phyloP scores from a whole-genome alignment of 305 asterid species.

The Fraxinus nigra region DNA sequence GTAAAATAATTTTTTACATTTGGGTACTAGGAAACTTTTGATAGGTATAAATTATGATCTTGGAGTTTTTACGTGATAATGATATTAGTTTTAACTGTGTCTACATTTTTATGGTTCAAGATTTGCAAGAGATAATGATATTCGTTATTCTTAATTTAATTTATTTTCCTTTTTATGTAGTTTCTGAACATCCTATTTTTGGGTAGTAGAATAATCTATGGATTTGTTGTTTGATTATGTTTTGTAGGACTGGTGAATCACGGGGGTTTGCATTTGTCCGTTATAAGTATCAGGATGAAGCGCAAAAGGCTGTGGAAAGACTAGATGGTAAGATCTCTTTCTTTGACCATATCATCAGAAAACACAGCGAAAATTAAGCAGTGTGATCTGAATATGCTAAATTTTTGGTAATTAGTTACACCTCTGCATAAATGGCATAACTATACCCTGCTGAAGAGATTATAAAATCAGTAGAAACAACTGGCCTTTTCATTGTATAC shows the following conservation, averaged over 20 bases:
- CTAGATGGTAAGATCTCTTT: constrained; percentile 29
- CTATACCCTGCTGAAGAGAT: not conserved
- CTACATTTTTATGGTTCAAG: not conserved
- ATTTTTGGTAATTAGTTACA: not conserved
- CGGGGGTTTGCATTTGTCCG: constrained; percentile 41
- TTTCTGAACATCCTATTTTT: not conserved
- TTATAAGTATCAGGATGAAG: constrained; percentile 32
- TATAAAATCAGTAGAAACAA: not conserved
- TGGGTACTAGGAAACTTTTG: not conserved
- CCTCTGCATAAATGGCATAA: not conserved
- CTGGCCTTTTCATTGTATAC: not conserved
- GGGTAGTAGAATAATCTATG: not conserved
- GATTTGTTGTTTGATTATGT: not conserved
- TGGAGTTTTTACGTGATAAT: not conserved
- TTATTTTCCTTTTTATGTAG: not conserved
- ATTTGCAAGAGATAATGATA: not conserved
- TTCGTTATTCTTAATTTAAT: not conserved
- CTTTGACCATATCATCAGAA: not conserved
- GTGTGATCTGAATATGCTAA: not conserved
- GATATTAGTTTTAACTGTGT: not conserved
- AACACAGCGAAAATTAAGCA: not conserved
- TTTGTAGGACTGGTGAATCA: constrained; percentile 36
- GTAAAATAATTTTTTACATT: not conserved
- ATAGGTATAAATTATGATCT: not conserved
- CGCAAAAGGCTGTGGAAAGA: constrained; percentile 35